Evolutionary conservation across 169 alveolate genomes (phyloP), one percentile per base, ranked within the genome.

Genomic region (Amoebophrya sp.): DNA sequence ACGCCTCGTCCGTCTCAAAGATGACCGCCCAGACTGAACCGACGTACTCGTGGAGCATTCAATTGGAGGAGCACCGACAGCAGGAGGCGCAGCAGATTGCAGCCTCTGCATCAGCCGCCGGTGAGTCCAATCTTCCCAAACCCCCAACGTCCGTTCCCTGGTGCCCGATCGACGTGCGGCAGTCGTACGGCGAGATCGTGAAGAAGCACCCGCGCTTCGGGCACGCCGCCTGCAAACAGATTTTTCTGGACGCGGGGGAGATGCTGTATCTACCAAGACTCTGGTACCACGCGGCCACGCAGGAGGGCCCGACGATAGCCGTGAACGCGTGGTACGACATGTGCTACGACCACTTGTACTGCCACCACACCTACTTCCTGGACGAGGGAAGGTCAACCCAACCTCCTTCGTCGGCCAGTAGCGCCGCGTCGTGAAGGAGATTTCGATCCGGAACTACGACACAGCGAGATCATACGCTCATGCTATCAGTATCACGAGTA

Each of bases 281-380:
- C 32, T 66, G 83, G 83, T 12, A 12, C 10, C 83, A 66, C 18
- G 83, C 83, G 10, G 83, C 83, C 7, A 66, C 83, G 35, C 83
- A 66, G 83, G 32, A 25, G 29, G 83, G 83, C 35, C 83, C 83
- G 32, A 66, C 83, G 7, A 66, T 66, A 7, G 83, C 83, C 29
- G 32, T 66, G 83, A 66, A 66, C 83, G 83, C 83, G 39, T 66
- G 83, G 83, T 66, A 25, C 35, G 83, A 66, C 35, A 66, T 66
- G 83, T n/a, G 39, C 1, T 66, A 12, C 83, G 83, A 66, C 35
- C 83, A 66, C 38, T 25, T 66, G 39, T 66, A 1, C 35, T 66
- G 83, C 83, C 18, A 25, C 38, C 83, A 66, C 0, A 41, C 23
- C 54, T 41, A 7, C 54, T 12, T 41, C 23, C 54, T 41, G 54